Evolutionary conservation across 257 asterid species (phyloP), one percentile per base, ranked within the genome.

Genomic region (Vinca minor): DNA sequence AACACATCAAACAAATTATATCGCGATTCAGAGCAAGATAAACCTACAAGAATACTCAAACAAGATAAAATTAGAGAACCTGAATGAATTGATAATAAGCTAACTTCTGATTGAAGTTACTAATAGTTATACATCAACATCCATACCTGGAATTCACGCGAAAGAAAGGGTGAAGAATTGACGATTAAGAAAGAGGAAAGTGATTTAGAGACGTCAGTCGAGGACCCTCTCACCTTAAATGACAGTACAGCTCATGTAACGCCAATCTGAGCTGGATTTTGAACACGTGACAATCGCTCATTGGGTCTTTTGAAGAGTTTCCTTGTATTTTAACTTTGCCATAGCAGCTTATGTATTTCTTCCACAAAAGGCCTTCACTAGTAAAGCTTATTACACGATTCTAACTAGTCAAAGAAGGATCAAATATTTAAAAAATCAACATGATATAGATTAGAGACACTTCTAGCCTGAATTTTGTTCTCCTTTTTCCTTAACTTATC

Each of bases 131-230:
- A 35, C 36, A 63, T 31, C 65, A 10, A 28, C 9, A n/a, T 26
- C 18, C 28, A 70, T 62, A 62, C 76, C 71, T 50, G 11, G 47
- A 70, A 25, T 59, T 15, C 31, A 50, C 39, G 15, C 55, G 41
- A 49, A 47, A n/a, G n/a, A n/a, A n/a, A n/a, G n/a, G n/a, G n/a
- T n/a, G n/a, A n/a, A n/a, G n/a, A n/a, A n/a, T n/a, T n/a, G n/a
- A n/a, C n/a, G 65, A 74, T n/a, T 31, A 44, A 55, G 14, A 70
- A 64, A 74, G 38, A 23, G 66, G 60, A 65, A 70, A 62, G 66
- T n/a, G 13, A 53, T 41, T 41, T 18, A 67, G 28, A 10, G 26
- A 62, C 18, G 45, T n/a, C 36, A 25, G 56, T 41, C 9, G 21
- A 55, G 2, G 45, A 59, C 26, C 66, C 58, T 64, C 55, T 50